A percentile compares a stretch with the other conserved stretches of the same genome.
Evolutionary conservation across 2,329 filamentous ascomycete genomes (phyloP).

Genomic region (Stromatinia cepivora): DNA sequence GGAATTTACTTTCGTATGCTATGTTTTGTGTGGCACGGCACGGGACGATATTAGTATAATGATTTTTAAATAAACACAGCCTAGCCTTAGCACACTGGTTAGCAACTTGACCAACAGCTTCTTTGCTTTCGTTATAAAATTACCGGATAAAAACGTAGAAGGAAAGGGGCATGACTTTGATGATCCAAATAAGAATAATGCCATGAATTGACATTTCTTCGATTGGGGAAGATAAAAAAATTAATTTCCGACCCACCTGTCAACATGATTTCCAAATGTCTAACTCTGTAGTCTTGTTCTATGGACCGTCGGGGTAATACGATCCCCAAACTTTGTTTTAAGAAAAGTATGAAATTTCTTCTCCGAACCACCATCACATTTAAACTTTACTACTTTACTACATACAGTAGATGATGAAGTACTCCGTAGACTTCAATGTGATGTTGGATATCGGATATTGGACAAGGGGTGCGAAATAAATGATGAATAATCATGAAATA

Average conservation of each 20-base stretch:
- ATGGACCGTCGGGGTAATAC: neutral
- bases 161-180: neutral
- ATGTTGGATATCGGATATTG: conserved; percentile 1
- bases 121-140: neutral
- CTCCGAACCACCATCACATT: neutral
- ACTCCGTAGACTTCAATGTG: neutral
- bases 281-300: neutral
- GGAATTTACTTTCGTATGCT: neutral
- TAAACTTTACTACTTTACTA: neutral
- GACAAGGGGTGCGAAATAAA: neutral
- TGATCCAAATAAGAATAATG: neutral
- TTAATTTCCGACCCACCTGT: neutral
- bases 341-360: neutral
- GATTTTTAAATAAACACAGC: neutral
- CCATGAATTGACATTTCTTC: neutral
- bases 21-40: conserved; percentile 4
- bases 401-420: neutral
- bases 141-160: neutral
- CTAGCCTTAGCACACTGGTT: neutral
- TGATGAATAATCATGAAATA: conserved; percentile 7
- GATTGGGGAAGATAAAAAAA: neutral
- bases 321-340: neutral
- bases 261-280: neutral
- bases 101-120: neutral
- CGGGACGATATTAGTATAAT: neutral